These are phyloP conservation scores for Ascomycota sp. DNA, from an alignment of 2,329 filamentous ascomycete genomes.

Conservation along the genomic window DNA sequence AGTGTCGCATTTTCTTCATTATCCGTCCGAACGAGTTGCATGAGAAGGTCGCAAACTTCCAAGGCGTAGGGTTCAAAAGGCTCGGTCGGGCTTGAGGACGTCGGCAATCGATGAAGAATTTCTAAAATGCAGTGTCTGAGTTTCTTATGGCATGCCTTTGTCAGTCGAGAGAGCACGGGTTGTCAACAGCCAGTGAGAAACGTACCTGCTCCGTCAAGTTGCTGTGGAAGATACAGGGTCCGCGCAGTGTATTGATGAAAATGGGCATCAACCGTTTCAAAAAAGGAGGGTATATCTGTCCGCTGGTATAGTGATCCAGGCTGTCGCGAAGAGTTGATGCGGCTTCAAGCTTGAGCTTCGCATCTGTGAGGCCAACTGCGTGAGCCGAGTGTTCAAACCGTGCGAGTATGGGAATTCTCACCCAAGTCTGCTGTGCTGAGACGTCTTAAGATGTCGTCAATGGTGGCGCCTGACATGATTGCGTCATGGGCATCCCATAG, in stretches of 20 bases:
- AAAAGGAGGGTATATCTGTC: slow-evolving; percentile 59
- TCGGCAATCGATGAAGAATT: slow-evolving; percentile 69
- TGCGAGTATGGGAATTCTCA: slow-evolving; percentile 11
- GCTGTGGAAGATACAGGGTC: slow-evolving; percentile 77
- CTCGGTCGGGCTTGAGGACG: slow-evolving; percentile 52
- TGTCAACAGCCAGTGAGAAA: neutral
- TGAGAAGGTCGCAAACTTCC: slow-evolving; percentile 76
- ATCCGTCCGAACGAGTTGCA: slow-evolving; percentile 72
- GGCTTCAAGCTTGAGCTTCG: slow-evolving; percentile 61
- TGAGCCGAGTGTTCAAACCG: neutral
- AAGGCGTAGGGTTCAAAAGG: slow-evolving; percentile 73
- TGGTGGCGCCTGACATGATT: slow-evolving; percentile 38
- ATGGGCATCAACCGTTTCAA: slow-evolving; percentile 76
- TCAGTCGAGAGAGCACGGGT: slow-evolving; percentile 4
- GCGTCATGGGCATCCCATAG: slow-evolving; percentile 23
- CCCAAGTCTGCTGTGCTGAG: slow-evolving; percentile 34
- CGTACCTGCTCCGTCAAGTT: slow-evolving; percentile 73
- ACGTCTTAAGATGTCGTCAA: slow-evolving; percentile 43
- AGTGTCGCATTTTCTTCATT: slow-evolving; percentile 98
- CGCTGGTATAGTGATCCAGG: slow-evolving; percentile 70
- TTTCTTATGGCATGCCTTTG: slow-evolving; percentile 31
- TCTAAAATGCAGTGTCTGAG: slow-evolving; percentile 85
- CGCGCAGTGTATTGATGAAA: slow-evolving; percentile 67
- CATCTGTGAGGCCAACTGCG: slow-evolving; percentile 32
- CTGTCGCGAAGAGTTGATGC: slow-evolving; percentile 77